Evolutionary conservation across 345 rosid species (phyloP), one percentile per base, ranked within the genome.

Genomic region (Tarenaya hassleriana): DNA sequence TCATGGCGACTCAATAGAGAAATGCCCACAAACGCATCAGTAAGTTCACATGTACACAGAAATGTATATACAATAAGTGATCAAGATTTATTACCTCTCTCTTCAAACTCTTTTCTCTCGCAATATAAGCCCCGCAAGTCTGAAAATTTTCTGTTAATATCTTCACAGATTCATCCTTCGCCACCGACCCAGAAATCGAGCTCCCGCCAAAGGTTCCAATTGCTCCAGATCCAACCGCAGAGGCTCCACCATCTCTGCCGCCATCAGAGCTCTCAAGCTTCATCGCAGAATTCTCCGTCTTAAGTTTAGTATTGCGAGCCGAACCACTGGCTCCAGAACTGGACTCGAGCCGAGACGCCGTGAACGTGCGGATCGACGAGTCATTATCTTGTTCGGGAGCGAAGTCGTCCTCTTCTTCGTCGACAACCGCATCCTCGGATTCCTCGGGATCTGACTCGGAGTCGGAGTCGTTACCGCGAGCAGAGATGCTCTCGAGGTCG

Each of bases 401-500:
- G 40, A 80, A 82, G 24, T 88, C 95, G 34, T 86, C 97, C 60
- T 94, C 95, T 1, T 90, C 95, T 11, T 88, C 99, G 21, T 88
- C 95, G 4, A 85, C 88, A 11, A 83, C 88, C n/a, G 79, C 86
- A 32, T 85, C 88, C 57, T 78, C 95, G 6, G 92, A 83, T 24
- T 92, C 96, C 7, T n/a, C n/a, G n/a, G n/a, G n/a, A n/a, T 85
- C 98, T 16, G 87, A 86, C 47, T 86, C 97, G 13, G 95, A 81
- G 37, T 84, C 96, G 4, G 88, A 41, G 62, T 75, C 82, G 0
- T 76, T 90, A 10, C 88, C 95, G 18, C 95, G 92, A 7, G 95
- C 97, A 7, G 99, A 94, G 63, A 94, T 81, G 75, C 95, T 88
- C 80, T 88, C 97, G 40, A 92, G 95, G 74, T 92, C 98, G 50